phyloP scores from a whole-genome alignment of 139 green algal genomes.

The Marvania coccoides region DNA sequence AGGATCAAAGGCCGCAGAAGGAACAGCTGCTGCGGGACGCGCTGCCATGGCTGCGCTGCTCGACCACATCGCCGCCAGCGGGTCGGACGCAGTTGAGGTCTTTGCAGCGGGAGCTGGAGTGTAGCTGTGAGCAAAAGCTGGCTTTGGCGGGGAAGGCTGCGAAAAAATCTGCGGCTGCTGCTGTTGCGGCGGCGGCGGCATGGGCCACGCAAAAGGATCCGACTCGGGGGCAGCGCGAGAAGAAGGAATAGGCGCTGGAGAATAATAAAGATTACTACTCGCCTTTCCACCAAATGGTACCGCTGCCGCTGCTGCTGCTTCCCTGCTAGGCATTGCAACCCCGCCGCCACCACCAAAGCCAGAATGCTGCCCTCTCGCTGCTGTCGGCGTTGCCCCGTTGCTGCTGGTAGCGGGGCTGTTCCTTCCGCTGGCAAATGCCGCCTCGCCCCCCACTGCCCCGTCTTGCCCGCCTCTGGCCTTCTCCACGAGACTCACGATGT shows the following conservation, averaged over 20 bases:
- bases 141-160: too few species aligned
- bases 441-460: neutral
- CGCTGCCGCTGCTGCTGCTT: neutral
- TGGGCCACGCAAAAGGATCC: neutral
- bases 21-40: neutral
- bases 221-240: neutral
- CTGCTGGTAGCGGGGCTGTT: neutral
- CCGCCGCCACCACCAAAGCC: neutral
- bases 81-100: neutral
- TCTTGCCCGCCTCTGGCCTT: neutral
- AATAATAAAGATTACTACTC: neutral
- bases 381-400: neutral
- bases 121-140: too few species aligned
- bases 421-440: neutral
- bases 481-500: constrained; percentile 7
- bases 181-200: neutral
- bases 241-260: neutral
- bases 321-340: neutral
- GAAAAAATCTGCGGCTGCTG: neutral
- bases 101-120: neutral
- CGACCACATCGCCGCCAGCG: neutral
- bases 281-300: neutral
- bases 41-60: neutral
- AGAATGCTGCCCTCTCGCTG: neutral
- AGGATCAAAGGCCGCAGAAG: neutral